phyloP scores from a whole-genome alignment of 2,329 filamentous ascomycete species.

The Aspergillus japonicus region DNA sequence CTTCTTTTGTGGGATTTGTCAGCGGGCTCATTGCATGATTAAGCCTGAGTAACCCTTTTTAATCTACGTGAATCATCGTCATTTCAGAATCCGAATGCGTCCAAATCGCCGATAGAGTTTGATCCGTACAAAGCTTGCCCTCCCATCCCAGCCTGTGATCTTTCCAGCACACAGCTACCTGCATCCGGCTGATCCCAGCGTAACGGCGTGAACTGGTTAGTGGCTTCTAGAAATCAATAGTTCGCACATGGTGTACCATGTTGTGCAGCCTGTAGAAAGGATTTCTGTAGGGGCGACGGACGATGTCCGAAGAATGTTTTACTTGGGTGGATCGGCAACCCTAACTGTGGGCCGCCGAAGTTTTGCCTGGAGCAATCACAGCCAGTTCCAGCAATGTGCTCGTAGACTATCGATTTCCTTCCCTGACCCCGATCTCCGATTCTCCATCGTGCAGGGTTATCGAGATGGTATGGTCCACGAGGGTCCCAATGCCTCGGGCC shows the following conservation, averaged over 20 bases:
- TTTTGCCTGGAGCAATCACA: neutral
- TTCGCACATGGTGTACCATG: neutral
- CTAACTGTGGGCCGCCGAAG: constrained; percentile 1
- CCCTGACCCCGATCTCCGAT: neutral
- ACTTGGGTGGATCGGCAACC: neutral
- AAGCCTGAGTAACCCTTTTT: neutral
- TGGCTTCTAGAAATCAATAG: neutral
- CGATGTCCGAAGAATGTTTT: constrained; percentile 2
- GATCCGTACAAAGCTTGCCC: neutral
- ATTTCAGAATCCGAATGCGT: neutral
- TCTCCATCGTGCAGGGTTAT: neutral
- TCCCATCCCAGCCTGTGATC: neutral
- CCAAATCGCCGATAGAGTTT: neutral
- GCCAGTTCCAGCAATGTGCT: neutral
- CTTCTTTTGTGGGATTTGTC: neutral
- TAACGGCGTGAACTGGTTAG: neutral
- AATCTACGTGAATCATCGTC: neutral
- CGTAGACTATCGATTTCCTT: neutral
- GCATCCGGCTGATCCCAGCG: too few species aligned
- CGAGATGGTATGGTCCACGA: neutral
- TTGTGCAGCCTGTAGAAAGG: neutral
- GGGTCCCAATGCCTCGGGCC: neutral
- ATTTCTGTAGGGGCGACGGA: neutral
- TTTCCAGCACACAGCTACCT: neutral
- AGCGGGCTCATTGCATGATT: neutral